These are phyloP conservation scores for Tephrocybe sp. DNA, from an alignment of 768 basidiomycete genomes.

Conservation along the genomic window DNA sequence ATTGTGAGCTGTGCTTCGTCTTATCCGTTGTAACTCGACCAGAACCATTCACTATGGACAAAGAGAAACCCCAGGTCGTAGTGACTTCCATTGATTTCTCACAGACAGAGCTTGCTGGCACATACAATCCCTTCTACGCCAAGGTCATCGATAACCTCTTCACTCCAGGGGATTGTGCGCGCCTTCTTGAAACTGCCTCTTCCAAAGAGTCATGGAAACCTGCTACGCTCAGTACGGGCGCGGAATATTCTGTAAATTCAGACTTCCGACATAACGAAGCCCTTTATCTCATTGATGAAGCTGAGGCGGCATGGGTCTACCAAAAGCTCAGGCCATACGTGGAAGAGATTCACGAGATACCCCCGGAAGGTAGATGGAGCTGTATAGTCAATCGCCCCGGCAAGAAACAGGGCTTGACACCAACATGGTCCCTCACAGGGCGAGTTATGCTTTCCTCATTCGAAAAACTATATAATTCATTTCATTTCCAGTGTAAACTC, in stretches of 20 bases:
- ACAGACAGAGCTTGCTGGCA: slow-evolving; percentile 28
- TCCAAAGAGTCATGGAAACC: slow-evolving; percentile 34
- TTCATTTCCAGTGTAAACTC: slow-evolving; percentile 28
- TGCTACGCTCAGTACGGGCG: slow-evolving; percentile 31
- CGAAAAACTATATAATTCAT: not conserved
- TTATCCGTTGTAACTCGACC: not conserved
- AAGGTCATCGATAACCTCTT: slow-evolving; percentile 43
- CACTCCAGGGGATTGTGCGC: slow-evolving; percentile 37
- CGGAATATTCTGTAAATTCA: slow-evolving; percentile 32
- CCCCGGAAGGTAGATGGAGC: slow-evolving; percentile 31
- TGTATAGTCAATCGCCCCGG: slow-evolving; percentile 25
- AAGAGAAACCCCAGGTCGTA: not conserved
- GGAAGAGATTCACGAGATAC: slow-evolving; percentile 33
- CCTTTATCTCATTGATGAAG: slow-evolving; percentile 34
- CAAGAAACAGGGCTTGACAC: slow-evolving; percentile 16
- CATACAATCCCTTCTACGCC: slow-evolving; percentile 37
- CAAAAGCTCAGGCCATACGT: slow-evolving; percentile 35
- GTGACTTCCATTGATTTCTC: slow-evolving; percentile 34
- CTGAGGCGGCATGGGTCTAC: slow-evolving; percentile 32
- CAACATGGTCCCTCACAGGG: slow-evolving; percentile 37
- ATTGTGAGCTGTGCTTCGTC: not conserved
- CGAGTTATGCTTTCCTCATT: slow-evolving; percentile 13
- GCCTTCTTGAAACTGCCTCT: slow-evolving; percentile 34
- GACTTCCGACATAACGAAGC: slow-evolving; percentile 39
- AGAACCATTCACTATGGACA: not conserved